A percentile compares a stretch with the other conserved stretches of the same genome.
These are phyloP conservation scores for Cystoderma amianthinum DNA, from an alignment of 768 basidiomycete species.

Conservation along the genomic window DNA sequence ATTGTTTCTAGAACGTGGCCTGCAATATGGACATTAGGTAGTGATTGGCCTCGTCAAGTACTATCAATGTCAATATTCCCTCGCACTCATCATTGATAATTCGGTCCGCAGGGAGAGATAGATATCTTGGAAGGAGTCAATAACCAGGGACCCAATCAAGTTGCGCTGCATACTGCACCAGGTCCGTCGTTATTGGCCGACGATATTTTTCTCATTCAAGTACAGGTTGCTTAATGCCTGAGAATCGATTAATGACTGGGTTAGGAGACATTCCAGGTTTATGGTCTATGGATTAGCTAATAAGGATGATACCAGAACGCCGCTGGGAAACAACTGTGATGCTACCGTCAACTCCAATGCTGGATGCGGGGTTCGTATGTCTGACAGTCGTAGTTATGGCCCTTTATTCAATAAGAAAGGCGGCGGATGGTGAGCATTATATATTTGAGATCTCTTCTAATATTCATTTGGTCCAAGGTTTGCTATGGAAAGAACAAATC, in stretches of 20 bases:
- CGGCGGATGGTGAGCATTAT: slow-evolving; percentile 49
- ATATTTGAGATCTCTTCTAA: neutral
- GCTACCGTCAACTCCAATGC: slow-evolving; percentile 37
- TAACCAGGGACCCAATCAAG: slow-evolving; percentile 40
- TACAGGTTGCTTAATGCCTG: slow-evolving; percentile 45
- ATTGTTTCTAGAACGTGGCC: slow-evolving; percentile 34
- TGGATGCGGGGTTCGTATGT: slow-evolving; percentile 47
- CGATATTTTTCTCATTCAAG: neutral
- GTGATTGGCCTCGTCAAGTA: slow-evolving; percentile 39
- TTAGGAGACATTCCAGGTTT: neutral
- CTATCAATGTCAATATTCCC: neutral
- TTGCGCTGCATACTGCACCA: slow-evolving; percentile 49
- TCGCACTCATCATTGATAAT: neutral
- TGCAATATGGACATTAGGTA: slow-evolving; percentile 46
- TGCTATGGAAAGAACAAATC: slow-evolving; percentile 52
- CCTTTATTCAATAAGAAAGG: slow-evolving; percentile 51
- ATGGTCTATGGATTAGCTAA: neutral
- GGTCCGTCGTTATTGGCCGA: slow-evolving; percentile 25
- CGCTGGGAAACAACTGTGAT: slow-evolving; percentile 41
- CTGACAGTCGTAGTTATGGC: slow-evolving; percentile 42
- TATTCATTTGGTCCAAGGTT: slow-evolving; percentile 25
- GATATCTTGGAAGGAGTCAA: slow-evolving; percentile 58
- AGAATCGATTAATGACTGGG: slow-evolving; percentile 38
- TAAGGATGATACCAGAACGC: slow-evolving; percentile 18
- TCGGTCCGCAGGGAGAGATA: slow-evolving; percentile 32